Percentiles rank a stretch among this genome's conserved stretches.
These are phyloP conservation scores for Entophlyctis helioformis DNA, from an alignment of 192 early-diverging fungal genomes.

Conservation along the genomic window DNA sequence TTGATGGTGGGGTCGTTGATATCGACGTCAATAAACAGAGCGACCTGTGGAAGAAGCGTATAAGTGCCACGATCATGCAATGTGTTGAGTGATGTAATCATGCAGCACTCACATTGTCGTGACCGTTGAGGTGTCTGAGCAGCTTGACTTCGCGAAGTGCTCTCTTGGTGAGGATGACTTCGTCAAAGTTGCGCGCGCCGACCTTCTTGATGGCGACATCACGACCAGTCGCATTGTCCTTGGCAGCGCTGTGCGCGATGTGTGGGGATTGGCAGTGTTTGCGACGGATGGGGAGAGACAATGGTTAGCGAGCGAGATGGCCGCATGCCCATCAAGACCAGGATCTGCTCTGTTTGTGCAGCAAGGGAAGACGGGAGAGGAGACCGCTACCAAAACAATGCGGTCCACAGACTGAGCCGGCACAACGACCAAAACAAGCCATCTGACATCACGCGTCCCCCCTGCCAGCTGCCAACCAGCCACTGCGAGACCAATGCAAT, in stretches of 20 bases:
- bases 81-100: no score
- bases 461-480: no score
- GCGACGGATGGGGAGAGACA: no score
- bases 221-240: constrained; percentile 20
- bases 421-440: no score
- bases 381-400: not conserved
- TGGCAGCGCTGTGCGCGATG: constrained; percentile 29
- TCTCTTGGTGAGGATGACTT: constrained; percentile 57
- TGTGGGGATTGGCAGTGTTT: no score
- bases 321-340: no score
- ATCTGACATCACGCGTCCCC: no score
- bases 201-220: constrained; percentile 63
- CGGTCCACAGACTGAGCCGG: not conserved
- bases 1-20: constrained; percentile 56
- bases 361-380: no score
- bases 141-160: constrained; percentile 64
- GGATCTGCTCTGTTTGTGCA: no score
- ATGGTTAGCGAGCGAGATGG: no score
- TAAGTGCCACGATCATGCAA: no score
- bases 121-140: constrained; percentile 56
- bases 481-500: no score
- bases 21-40: constrained; percentile 84
- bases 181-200: constrained; percentile 43
- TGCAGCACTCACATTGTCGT: constrained; percentile 49
- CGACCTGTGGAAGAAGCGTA: constrained; percentile 48